Evolutionary conservation across 2,329 filamentous ascomycete species (phyloP), one percentile per base, ranked within the genome.

Genomic region (Fusarium ramigenum): DNA sequence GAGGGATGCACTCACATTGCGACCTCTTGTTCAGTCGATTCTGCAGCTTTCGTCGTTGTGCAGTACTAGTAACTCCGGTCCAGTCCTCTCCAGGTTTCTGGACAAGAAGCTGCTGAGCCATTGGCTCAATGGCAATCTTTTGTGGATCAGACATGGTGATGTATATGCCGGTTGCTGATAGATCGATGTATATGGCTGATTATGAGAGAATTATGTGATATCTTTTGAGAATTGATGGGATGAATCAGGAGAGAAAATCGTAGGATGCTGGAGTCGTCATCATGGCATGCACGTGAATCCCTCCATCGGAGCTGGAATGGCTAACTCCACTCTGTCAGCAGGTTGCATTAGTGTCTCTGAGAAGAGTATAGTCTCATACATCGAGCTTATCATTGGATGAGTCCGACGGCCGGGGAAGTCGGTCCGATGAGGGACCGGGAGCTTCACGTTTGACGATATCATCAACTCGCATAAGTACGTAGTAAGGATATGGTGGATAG

Each of bases 21-120:
- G 60, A 70, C 8, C 66, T 70, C 16, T 70, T 70, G 30, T 70
- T 70, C 0, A 70, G 54, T 7, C 67, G 19, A 6, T 70, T 70
- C 34, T 70, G 67, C 25, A 70, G 9, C 37, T 70, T 70, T 30
- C 67, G 39, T 19, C 66, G 36, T 28, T 70, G 60, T 23, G 67
- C 43, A 32, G 60, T 61, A 0, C 67, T 70, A 32, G 67, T 70
- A 0, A 70, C 23, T 9, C 66, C 67, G 0, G 67, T 66, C 67
- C 67, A 70, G 43, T 70, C 67, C 10, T 70, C 67, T 5, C 37
- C 42, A 4, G 49, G 37, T 16, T 54, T 70, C 30, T 70, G 47
- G 1, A 50, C 67, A 16, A 70, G 30, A 2, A 60, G 42, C 30
- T 70, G 67, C 18, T 46, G 67, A 2, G 49, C 7, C 67, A 70